Percentiles rank a stretch among this genome's conserved stretches.
Conservation (phyloP, 306 rosid species). For the Cyamopsis tetragonoloba region DNA sequence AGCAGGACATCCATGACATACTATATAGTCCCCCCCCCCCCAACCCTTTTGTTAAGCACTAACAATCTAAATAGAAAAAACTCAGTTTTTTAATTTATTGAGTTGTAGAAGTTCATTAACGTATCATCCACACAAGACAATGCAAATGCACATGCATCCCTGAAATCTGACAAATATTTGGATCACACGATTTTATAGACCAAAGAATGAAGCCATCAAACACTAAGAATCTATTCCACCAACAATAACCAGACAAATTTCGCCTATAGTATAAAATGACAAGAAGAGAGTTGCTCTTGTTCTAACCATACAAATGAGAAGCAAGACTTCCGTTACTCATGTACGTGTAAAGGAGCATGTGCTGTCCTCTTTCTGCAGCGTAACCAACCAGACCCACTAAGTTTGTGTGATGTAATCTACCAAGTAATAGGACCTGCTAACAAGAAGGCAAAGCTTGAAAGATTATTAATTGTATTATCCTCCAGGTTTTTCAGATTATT, state of each 20-base stretch:
- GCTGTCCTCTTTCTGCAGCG: slow-evolving; percentile 81
- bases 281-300: slow-evolving; percentile 28
- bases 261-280: not conserved
- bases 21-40: too few relatives aligned
- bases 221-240: not conserved
- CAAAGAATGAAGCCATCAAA: slow-evolving; percentile 5
- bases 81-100: not conserved
- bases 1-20: not conserved
- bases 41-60: too few relatives aligned
- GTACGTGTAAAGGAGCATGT: slow-evolving; percentile 73
- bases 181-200: not conserved
- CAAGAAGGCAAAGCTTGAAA: not conserved
- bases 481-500: not conserved
- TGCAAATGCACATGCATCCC: not conserved
- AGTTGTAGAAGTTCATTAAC: not conserved
- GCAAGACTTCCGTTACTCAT: slow-evolving; percentile 92
- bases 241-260: not conserved
- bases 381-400: slow-evolving; percentile 87
- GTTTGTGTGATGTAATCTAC: slow-evolving; percentile 86
- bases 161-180: not conserved
- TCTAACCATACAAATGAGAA: slow-evolving; percentile 79
- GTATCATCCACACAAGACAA: not conserved
- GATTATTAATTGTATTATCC: not conserved
- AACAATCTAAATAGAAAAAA: not conserved
- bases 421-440: slow-evolving; percentile 73